These are phyloP conservation scores for Ricinus communis DNA, from an alignment of 345 rosid genomes.

Conservation along the genomic window DNA sequence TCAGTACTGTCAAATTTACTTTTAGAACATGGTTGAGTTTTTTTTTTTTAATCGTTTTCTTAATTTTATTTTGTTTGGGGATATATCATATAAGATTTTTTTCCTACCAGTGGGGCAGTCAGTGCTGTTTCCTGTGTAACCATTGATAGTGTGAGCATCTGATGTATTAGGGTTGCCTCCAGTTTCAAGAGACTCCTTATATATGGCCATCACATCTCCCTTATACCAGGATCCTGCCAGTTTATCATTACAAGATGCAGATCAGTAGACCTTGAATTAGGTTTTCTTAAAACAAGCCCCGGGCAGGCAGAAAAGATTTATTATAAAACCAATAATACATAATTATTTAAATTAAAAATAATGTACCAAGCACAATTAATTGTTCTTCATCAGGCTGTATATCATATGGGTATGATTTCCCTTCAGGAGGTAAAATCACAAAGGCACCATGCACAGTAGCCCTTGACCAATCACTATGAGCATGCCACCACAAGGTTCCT, in stretches of 20 bases:
- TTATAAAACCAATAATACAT: no score
- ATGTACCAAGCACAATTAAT: slow-evolving; percentile 17
- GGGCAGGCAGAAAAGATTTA: no score
- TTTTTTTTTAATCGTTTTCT: neutral
- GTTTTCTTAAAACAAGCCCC: no score
- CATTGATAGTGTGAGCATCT: slow-evolving; percentile 53
- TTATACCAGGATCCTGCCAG: slow-evolving; percentile 43
- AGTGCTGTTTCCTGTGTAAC: slow-evolving; percentile 52
- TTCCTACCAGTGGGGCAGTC: slow-evolving; percentile 9
- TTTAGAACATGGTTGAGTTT: no score
- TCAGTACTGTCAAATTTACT: neutral
- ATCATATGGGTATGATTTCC: slow-evolving; percentile 22
- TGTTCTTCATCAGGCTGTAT: slow-evolving; percentile 15
- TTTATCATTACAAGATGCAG: neutral
- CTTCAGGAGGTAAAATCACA: slow-evolving; percentile 18
- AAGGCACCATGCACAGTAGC: slow-evolving; percentile 41
- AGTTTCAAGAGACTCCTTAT: neutral
- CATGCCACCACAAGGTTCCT: slow-evolving; percentile 26
- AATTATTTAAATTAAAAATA: neutral
- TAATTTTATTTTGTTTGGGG: no score
- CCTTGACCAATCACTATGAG: slow-evolving; percentile 43
- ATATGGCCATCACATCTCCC: slow-evolving; percentile 25
- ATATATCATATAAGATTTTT: neutral
- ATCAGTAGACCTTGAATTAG: no score
- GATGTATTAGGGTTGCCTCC: slow-evolving; percentile 40